Evolutionary conservation across 208 protist genomes (phyloP).

Genomic region (Leptomonas seymouri): DNA sequence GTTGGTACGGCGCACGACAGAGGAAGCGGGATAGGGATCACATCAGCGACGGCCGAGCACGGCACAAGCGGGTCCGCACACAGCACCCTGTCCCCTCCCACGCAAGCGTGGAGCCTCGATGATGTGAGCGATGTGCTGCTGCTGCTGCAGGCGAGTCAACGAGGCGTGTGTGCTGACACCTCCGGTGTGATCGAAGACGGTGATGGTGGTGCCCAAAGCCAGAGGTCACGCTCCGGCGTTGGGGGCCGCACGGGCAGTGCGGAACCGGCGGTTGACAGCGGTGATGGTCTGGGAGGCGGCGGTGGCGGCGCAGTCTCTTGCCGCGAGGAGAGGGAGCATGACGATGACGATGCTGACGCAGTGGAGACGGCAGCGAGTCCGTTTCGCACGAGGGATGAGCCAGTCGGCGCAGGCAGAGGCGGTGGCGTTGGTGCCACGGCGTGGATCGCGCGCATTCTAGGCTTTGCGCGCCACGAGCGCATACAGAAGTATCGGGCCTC

Average conservation of each 20-base stretch:
- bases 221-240: not conserved
- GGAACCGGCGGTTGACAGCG: not conserved
- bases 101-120: conserved; percentile 23
- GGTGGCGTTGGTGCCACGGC: not conserved
- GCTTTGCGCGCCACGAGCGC: conserved; percentile 12
- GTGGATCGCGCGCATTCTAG: conserved; percentile 25
- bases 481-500: conserved; percentile 3
- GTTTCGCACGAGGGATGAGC: not conserved
- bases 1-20: not conserved
- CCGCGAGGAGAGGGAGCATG: conserved; percentile 4
- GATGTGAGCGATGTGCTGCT: conserved; percentile 25
- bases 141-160: conserved; percentile 13
- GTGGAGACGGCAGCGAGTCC: not conserved
- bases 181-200: not conserved
- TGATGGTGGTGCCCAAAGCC: not conserved
- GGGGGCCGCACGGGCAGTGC: not conserved
- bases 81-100: not conserved
- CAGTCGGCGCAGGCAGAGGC: not conserved
- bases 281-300: no score
- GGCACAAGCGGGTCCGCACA: not conserved
- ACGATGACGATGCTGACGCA: not conserved
- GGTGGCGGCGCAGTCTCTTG: not conserved
- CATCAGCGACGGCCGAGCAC: not conserved
- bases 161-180: not conserved
- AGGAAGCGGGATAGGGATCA: not conserved